Evolutionary conservation across 495 filamentous ascomycete species (phyloP), one percentile per base, ranked within the genome.

Genomic region (Hyaloscypha bicolor): DNA sequence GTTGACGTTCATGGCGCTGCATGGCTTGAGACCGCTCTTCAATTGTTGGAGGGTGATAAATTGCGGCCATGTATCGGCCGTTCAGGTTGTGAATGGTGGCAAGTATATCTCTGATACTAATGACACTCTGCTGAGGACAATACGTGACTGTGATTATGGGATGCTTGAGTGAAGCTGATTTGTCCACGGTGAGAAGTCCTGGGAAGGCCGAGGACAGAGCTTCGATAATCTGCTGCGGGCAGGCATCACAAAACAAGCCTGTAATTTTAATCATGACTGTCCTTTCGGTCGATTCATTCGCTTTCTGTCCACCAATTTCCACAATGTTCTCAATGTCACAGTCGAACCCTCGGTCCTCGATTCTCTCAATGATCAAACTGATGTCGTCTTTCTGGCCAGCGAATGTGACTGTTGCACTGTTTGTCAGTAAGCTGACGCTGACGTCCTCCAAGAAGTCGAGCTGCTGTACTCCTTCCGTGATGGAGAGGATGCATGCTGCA

Each of bases 211-310:
- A 76, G 12, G 77, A 76, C 14, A 83, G 71, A 35, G 76, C 79
- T 63, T 74, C 75, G 2, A 81, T 68, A 16, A 96, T 81, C 32
- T 86, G 84, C 9, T 78, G 76, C 3, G 94, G 90, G 71, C 95
- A 97, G 74, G 94, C 90, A 45, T 87, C 83, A 78, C 95, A 97
- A 77, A 90, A 94, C 85, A 97, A 93, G 48, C 95, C 94, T 51
- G 91, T 85, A 51, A 98, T 83, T 39, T 69, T 81, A 67, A 97
- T 88, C 58, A 81, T 77, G 8, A 94, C 81, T 6, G 85, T 86
- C 64, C 93, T 81, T 29, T 82, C 74, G 37, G 52, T 51, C 33
- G n/a, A 76, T 64, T 59, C 70, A 73, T 30, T 69, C 0, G 19
- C 9, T 6, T 57, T n/a, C n/a, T 62, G 29, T 8, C 29, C 35